These are phyloP conservation scores for Endogone sp. DNA, from an alignment of 192 early-diverging fungal genomes.

Conservation along the genomic window DNA sequence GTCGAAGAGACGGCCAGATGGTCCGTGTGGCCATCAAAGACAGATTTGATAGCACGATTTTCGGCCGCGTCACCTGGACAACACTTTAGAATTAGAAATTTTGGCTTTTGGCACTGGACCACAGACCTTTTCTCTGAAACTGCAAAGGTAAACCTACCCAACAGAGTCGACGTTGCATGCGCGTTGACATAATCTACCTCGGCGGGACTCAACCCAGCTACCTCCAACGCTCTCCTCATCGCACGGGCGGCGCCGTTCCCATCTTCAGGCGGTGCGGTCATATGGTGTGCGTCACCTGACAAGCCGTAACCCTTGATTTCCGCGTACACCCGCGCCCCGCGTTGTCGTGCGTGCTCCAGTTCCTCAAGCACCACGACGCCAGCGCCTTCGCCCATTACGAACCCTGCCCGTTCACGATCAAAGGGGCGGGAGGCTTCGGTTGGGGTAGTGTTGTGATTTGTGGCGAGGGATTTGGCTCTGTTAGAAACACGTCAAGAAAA, in stretches of 20 bases:
- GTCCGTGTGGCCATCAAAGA: conserved; percentile 58
- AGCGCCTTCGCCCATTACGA: conserved; percentile 93
- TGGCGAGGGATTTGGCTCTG: conserved; percentile 77
- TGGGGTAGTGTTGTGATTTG: conserved; percentile 78
- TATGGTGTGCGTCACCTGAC: conserved; percentile 89
- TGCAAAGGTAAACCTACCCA: conserved; percentile 37
- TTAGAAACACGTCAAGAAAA: background rate
- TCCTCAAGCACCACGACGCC: conserved; percentile 89
- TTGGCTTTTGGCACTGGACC: conserved; percentile 13
- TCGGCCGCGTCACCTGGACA: conserved; percentile 76
- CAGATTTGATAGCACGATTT: conserved; percentile 74
- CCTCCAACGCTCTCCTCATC: conserved; percentile 75
- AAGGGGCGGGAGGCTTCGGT: conserved; percentile 86
- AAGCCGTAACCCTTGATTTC: conserved; percentile 88
- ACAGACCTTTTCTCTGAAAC: background rate
- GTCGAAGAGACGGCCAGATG: conserved; percentile 78
- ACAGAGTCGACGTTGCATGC: conserved; percentile 86
- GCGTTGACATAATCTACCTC: conserved; percentile 90
- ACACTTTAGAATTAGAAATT: background rate
- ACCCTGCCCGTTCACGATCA: conserved; percentile 81
- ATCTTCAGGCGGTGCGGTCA: conserved; percentile 86
- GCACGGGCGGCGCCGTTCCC: conserved; percentile 84
- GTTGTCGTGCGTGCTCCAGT: conserved; percentile 75
- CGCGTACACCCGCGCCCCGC: conserved; percentile 89
- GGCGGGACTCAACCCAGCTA: conserved; percentile 49